These are phyloP conservation scores for Phaeotremella fagi DNA, from an alignment of 768 basidiomycete species.

Conservation along the genomic window DNA sequence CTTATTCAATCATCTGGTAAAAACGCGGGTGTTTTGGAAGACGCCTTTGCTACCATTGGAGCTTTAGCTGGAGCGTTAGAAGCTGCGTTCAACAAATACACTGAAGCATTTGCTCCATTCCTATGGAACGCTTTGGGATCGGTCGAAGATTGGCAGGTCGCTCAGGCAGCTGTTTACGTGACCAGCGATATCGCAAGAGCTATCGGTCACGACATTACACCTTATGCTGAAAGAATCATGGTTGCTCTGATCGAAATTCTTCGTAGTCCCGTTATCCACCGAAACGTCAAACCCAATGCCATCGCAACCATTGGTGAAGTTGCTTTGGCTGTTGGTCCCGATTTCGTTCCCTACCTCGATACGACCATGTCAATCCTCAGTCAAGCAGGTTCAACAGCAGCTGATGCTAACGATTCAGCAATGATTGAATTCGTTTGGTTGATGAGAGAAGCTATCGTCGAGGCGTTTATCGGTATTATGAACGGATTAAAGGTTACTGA, in stretches of 20 bases:
- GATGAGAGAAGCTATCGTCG: slow-evolving; percentile 89
- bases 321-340: slow-evolving; percentile 79
- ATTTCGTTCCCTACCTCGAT: slow-evolving; percentile 82
- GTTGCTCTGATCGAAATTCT: slow-evolving; percentile 83
- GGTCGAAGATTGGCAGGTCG: slow-evolving; percentile 91
- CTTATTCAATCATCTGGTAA: slow-evolving; percentile 83
- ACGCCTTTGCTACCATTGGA: slow-evolving; percentile 91
- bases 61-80: slow-evolving; percentile 55
- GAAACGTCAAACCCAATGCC: slow-evolving; percentile 95
- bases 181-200: slow-evolving; percentile 96
- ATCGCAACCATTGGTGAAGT: slow-evolving; percentile 94
- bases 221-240: slow-evolving; percentile 87
- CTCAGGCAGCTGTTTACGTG: slow-evolving; percentile 90
- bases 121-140: slow-evolving; percentile 83
- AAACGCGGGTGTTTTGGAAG: slow-evolving; percentile 90
- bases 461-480: slow-evolving; percentile 93
- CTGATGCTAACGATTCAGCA: slow-evolving; percentile 58
- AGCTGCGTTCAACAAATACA: slow-evolving; percentile 33
- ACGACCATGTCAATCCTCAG: slow-evolving; percentile 85
- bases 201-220: slow-evolving; percentile 72
- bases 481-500: slow-evolving; percentile 82
- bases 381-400: slow-evolving; percentile 82
- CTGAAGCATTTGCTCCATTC: slow-evolving; percentile 49
- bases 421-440: slow-evolving; percentile 85
- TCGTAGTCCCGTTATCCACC: slow-evolving; percentile 80